Conservation (phyloP, 768 basidiomycete genomes). For the Kwoniella newhampshirensis region DNA sequence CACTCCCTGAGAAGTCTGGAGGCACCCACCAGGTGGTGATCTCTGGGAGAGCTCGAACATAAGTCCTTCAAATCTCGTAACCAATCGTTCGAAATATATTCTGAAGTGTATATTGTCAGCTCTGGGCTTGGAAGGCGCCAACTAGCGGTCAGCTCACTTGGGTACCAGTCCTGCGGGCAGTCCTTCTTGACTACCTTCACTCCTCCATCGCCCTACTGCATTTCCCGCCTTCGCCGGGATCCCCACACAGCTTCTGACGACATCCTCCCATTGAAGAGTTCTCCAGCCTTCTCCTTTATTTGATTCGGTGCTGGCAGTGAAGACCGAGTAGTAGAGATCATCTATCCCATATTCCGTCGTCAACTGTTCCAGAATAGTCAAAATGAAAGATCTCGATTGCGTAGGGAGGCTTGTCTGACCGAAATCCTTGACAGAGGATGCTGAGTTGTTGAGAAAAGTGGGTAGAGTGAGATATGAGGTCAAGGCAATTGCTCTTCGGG, state of each 20-base stretch:
- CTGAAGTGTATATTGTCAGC: constrained; percentile 29
- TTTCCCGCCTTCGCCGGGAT: constrained; percentile 81
- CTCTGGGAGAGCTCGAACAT: constrained; percentile 41
- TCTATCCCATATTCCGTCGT: constrained; percentile 67
- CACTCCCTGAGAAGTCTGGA: no score
- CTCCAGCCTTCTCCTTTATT: constrained; percentile 20
- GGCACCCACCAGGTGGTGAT: constrained; percentile 11
- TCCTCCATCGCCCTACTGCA: constrained; percentile 57
- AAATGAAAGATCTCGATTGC: constrained; percentile 53
- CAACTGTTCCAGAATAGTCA: constrained; percentile 62
- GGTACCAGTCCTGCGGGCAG: constrained; percentile 59
- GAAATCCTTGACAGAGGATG: constrained; percentile 1
- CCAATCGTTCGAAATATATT: constrained; percentile 29
- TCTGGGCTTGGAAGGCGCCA: not conserved
- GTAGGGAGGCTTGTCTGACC: constrained; percentile 9
- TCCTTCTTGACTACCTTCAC: constrained; percentile 49
- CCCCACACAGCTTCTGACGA: constrained; percentile 63
- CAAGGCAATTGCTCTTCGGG: constrained; percentile 26
- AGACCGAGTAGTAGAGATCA: constrained; percentile 63
- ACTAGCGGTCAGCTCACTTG: constrained; percentile 27
- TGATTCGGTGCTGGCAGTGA: constrained; percentile 32
- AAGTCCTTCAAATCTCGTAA: constrained; percentile 31
- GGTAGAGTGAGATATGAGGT: constrained; percentile 66
- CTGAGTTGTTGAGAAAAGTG: constrained; percentile 57
- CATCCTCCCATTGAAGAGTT: constrained; percentile 69